Conservation (phyloP, 176 grass and related monocot species). For the Eleusine indica region DNA sequence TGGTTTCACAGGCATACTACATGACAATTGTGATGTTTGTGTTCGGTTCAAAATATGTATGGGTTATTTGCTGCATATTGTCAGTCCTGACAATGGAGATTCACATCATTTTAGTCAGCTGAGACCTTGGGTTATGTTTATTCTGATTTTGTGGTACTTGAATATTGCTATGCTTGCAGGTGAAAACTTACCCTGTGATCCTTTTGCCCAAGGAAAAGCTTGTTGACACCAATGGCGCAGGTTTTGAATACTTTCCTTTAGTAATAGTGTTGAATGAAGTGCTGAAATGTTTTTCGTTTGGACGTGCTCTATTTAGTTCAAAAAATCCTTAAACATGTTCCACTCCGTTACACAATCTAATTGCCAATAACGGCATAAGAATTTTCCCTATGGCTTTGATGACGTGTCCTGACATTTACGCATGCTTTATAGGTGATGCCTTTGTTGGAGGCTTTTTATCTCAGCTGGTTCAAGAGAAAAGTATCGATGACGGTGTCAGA, state of each 20-base stretch:
- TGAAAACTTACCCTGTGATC: slow-evolving; percentile 77
- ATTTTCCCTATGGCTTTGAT: neutral
- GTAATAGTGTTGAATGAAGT: neutral
- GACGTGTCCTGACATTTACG: neutral
- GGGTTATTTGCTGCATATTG: neutral
- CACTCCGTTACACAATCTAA: neutral
- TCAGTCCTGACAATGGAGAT: neutral
- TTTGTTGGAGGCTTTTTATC: slow-evolving; percentile 86
- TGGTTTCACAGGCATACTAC: neutral
- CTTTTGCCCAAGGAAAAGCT: slow-evolving; percentile 97
- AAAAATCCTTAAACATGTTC: neutral
- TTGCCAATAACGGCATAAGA: neutral
- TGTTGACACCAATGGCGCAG: slow-evolving; percentile 94
- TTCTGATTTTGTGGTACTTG: neutral
- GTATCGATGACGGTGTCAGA: slow-evolving; percentile 66
- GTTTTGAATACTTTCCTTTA: slow-evolving; percentile 27
- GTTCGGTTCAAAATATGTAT: neutral
- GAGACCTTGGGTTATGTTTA: neutral
- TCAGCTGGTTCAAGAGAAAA: slow-evolving; percentile 65
- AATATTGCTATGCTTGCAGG: slow-evolving; percentile 44
- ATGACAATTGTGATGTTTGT: neutral
- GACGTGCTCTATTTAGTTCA: neutral
- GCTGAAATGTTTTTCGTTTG: neutral
- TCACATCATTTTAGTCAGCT: neutral
- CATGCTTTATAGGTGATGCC: slow-evolving; percentile 59